A percentile compares a stretch with the other conserved stretches of the same genome.
These are phyloP conservation scores for Berkeleyomyces basicola DNA, from an alignment of 2,329 filamentous ascomycete species.

Conservation along the genomic window DNA sequence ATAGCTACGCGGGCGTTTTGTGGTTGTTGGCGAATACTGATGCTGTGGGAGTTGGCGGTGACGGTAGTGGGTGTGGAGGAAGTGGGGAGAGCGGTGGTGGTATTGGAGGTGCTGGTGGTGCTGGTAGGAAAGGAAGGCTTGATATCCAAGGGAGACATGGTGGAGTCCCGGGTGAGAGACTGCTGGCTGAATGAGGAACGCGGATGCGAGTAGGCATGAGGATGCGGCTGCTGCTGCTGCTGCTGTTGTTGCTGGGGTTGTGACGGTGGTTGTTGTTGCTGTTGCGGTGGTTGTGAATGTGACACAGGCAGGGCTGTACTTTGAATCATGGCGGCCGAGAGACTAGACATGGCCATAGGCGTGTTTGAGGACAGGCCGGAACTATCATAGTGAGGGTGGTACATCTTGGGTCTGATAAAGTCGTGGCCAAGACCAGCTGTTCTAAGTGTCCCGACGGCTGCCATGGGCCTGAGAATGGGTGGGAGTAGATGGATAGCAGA, in stretches of 20 bases:
- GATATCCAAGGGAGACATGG: not conserved
- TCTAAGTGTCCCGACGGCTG: slow-evolving; percentile 8
- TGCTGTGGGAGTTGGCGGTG: slow-evolving; percentile 15
- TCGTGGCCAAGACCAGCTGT: slow-evolving; percentile 11
- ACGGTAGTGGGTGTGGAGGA: not conserved
- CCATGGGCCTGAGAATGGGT: slow-evolving; percentile 9
- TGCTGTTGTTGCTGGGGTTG: not conserved
- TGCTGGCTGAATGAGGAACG: slow-evolving; percentile 4
- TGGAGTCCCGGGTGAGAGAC: not conserved
- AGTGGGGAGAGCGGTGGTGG: not conserved
- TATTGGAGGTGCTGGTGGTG: not conserved
- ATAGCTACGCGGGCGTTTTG: slow-evolving; percentile 49
- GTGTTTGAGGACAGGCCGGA: not conserved
- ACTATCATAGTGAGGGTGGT: slow-evolving; percentile 3
- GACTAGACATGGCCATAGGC: slow-evolving; percentile 8
- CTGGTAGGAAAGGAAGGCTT: not conserved
- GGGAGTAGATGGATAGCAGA: not conserved
- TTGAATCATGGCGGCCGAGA: not conserved
- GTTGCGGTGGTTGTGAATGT: not conserved
- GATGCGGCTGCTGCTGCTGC: not conserved
- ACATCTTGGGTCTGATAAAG: slow-evolving; percentile 12
- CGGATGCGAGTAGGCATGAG: not conserved
- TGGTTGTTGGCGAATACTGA: slow-evolving; percentile 50
- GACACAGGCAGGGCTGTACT: not conserved
- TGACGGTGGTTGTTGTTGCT: not conserved